A percentile compares a stretch with the other conserved stretches of the same genome.
phyloP scores from a whole-genome alignment of 495 filamentous ascomycete genomes.

The Platismatia glauca region DNA sequence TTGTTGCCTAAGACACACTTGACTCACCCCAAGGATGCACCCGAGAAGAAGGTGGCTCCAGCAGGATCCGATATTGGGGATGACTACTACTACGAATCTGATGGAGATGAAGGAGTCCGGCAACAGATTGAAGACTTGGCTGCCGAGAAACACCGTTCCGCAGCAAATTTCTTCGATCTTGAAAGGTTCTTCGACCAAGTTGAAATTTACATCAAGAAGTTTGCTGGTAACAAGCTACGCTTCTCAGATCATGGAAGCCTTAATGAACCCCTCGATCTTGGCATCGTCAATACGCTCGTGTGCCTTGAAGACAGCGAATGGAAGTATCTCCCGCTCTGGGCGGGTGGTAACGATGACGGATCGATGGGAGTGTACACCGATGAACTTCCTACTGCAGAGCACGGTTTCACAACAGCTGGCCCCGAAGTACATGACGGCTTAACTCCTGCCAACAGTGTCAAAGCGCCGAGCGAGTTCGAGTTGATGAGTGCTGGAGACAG shows the following conservation, averaged over 20 bases:
- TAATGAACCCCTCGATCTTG: constrained; percentile 13
- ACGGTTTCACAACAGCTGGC: constrained; percentile 36
- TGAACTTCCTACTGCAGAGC: constrained; percentile 33
- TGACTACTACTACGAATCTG: background rate
- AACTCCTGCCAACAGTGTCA: constrained; percentile 24
- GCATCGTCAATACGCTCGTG: constrained; percentile 36
- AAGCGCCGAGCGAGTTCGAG: constrained; percentile 28
- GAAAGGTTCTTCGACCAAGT: constrained; percentile 16
- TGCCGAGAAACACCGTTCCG: background rate
- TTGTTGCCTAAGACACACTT: background rate
- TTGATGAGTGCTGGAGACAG: constrained; percentile 20
- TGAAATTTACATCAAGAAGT: constrained; percentile 16
- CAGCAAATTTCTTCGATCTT: constrained; percentile 10
- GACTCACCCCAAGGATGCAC: background rate
- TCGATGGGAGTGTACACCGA: constrained; percentile 44
- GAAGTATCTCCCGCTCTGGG: constrained; percentile 47
- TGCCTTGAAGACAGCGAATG: constrained; percentile 43
- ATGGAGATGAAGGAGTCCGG: background rate
- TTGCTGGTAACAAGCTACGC: constrained; percentile 22
- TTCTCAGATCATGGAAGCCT: constrained; percentile 4
- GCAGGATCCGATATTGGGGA: background rate
- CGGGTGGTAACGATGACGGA: constrained; percentile 47
- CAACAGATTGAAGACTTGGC: background rate
- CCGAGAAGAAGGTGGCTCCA: background rate
- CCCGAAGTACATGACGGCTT: constrained; percentile 35